Base-by-base conservation (phyloP, 129 eudicot species). In the Tagetes erecta region DNA sequence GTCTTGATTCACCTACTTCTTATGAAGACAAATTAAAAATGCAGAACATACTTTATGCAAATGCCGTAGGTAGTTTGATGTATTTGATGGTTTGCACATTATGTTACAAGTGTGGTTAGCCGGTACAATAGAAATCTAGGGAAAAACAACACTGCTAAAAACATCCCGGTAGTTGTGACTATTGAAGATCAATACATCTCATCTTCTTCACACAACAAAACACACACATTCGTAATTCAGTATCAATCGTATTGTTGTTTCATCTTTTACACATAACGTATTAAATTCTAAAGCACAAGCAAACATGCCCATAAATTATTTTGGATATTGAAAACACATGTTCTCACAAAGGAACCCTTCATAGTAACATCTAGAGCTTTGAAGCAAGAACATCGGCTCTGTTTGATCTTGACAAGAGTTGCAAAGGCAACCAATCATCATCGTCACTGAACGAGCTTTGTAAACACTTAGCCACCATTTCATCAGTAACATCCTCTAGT, bases 401-500 rank as follows among this genome's bases (percentile, higher is more conserved):
- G 4, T 40, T 67, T 8, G 68, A 55, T 65, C 78, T 66, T 35
- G 78, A 6, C 11, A 78, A 78, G 59, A 79, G 83, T 55, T 13
- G 73, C 67, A 79, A 72, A 27, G 78, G 78, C 20, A 62, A 27
- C 78, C 79, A 80, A 45, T 80, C 83, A 50, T 73, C 83, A 2
- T 73, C 83, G 3, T 55, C 83, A 12, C 3, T 36, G 9, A 64
- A 68, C 1, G 78, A 75, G 47, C 14, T 46, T 1, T 41, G 20
- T 20, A 80, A 58, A 59, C 73, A 73, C 59, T 67, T 56, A 0
- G 40, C 70, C 74, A 80, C 75, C 83, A 73, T 80, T 80, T 80
- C 75, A 30, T 80, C 78, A 47, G 46, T 67, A 33, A 73, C 64
- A 0, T 73, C 63, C 70, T 73, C 79, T 8, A 80, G 70, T 68